A percentile compares a stretch with the other conserved stretches of the same genome.
These are phyloP conservation scores for Sergeia podlipaevii DNA, from an alignment of 208 protist species.

Conservation along the genomic window DNA sequence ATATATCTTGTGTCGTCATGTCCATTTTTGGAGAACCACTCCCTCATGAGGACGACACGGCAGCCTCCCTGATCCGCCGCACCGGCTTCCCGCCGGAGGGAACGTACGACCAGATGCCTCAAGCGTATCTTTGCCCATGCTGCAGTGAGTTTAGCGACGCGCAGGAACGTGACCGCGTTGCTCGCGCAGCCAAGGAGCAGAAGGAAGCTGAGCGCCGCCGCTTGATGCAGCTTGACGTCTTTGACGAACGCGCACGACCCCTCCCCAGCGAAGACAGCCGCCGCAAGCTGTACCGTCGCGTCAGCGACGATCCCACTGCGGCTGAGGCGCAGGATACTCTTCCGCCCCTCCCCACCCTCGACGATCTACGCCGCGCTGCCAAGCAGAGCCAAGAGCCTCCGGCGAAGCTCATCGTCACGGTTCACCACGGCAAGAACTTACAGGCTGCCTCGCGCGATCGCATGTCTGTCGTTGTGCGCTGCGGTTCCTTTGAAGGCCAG, in stretches of 20 bases:
- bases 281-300: conserved; percentile 35
- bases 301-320: conserved; percentile 39
- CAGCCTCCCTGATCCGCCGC: conserved; percentile 80
- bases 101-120: conserved; percentile 82
- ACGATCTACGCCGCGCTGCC: conserved; percentile 43
- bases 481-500: conserved; percentile 86
- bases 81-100: conserved; percentile 70
- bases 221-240: conserved; percentile 84
- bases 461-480: conserved; percentile 80
- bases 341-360: conserved; percentile 62
- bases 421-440: conserved; percentile 81
- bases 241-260: conserved; percentile 81
- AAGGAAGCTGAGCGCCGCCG: conserved; percentile 64
- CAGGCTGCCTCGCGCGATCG: conserved; percentile 47
- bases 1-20: conserved; percentile 22
- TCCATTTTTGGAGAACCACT: conserved; percentile 82
- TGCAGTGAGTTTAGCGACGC: conserved; percentile 67
- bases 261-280: conserved; percentile 25
- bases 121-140: conserved; percentile 80
- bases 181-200: conserved; percentile 47
- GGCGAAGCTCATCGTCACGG: conserved; percentile 78
- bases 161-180: conserved; percentile 55
- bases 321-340: conserved; percentile 30
- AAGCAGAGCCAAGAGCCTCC: conserved; percentile 31
- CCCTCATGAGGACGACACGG: conserved; percentile 88